A percentile compares a stretch with the other conserved stretches of the same genome.
phyloP scores from a whole-genome alignment of 2,329 filamentous ascomycete species.

The Stromatinia cepivora region DNA sequence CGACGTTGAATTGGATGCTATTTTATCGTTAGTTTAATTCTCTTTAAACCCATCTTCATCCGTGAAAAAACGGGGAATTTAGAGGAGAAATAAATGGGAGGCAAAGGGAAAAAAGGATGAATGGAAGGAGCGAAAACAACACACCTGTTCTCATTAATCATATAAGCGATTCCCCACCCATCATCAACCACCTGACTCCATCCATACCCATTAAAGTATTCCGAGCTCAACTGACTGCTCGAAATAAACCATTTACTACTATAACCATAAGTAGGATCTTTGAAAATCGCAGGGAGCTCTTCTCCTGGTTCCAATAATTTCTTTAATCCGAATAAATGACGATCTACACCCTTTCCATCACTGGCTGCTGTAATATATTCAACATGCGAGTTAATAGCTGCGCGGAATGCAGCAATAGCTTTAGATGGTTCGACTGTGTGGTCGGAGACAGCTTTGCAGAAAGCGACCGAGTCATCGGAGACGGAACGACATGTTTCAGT shows the following conservation, averaged over 20 bases:
- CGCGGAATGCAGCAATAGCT: constrained; percentile 74
- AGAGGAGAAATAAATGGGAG: not conserved
- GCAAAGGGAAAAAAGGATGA: not conserved
- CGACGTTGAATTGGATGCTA: constrained; percentile 96
- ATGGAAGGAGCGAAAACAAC: constrained; percentile 31
- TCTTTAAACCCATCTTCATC: not conserved
- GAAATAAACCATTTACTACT: constrained; percentile 87
- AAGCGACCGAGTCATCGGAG: constrained; percentile 86
- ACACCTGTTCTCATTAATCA: constrained; percentile 98
- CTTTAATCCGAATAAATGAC: constrained; percentile 97
- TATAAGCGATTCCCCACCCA: constrained; percentile 97
- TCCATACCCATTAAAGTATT: constrained; percentile 98
- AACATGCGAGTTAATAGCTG: constrained; percentile 77
- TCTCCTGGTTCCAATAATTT: constrained; percentile 80
- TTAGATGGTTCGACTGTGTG: constrained; percentile 61
- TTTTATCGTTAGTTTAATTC: constrained; percentile 3
- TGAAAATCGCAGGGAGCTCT: constrained; percentile 77
- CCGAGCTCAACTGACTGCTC: constrained; percentile 84
- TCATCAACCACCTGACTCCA: constrained; percentile 98
- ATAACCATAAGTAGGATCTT: constrained; percentile 84
- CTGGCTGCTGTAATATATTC: constrained; percentile 89
- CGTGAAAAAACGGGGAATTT: not conserved
- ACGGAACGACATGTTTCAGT: constrained; percentile 95
- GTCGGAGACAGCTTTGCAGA: constrained; percentile 85
- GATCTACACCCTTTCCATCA: constrained; percentile 90